A percentile compares a stretch with the other conserved stretches of the same genome.
Conservation (phyloP, 129 eudicot species). For the Silybum marianum region DNA sequence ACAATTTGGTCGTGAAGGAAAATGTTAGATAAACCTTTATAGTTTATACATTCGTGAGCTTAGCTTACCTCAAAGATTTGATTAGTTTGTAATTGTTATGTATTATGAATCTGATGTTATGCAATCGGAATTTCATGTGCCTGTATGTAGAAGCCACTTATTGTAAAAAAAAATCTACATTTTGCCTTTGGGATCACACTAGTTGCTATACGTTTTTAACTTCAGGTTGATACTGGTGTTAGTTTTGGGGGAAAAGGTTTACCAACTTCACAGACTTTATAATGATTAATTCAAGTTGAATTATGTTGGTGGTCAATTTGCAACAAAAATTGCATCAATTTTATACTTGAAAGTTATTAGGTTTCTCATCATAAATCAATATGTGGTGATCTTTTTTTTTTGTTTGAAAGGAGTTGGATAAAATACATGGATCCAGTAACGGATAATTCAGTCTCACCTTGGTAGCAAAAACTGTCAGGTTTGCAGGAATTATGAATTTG, state of each 20-base stretch:
- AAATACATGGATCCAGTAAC: background rate
- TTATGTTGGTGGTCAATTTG: background rate
- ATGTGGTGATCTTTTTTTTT: background rate
- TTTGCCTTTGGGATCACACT: conserved; percentile 7
- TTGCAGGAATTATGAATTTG: background rate
- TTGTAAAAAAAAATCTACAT: background rate
- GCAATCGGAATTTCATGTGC: background rate
- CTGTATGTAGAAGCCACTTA: background rate
- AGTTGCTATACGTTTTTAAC: background rate
- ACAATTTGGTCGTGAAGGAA: background rate
- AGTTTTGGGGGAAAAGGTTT: background rate
- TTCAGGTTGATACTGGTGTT: background rate
- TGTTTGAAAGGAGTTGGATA: background rate
- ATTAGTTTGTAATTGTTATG: background rate
- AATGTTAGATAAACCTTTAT: conserved; percentile 2
- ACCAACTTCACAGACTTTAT: background rate
- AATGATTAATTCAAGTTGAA: background rate
- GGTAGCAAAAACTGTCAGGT: background rate
- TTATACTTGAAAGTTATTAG: background rate
- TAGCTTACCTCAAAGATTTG: conserved; percentile 3
- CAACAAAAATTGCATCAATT: background rate
- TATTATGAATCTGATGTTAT: background rate
- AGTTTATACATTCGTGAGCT: background rate
- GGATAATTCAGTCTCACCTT: background rate
- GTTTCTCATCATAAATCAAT: background rate